Conservation (phyloP, 75 land plant species). For the Pseudotsuga menziesii region DNA sequence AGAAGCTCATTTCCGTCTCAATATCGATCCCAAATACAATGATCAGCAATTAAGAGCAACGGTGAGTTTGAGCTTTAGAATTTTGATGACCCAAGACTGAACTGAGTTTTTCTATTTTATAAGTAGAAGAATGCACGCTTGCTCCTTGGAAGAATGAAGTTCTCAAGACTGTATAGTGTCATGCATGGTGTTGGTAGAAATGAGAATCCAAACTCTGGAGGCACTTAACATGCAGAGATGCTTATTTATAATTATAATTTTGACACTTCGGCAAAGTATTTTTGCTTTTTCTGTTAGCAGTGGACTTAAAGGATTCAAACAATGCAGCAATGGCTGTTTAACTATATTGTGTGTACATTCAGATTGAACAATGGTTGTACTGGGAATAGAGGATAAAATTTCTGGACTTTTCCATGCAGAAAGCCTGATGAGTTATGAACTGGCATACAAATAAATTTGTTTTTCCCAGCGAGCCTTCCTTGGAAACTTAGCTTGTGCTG, state of each 20-base stretch:
- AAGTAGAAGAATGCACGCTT: neutral
- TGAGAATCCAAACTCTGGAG: neutral
- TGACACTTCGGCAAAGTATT: neutral
- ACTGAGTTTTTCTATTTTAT: conserved; percentile 2
- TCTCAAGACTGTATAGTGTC: neutral
- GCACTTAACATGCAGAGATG: neutral
- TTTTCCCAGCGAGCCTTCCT: neutral
- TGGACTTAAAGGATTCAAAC: neutral
- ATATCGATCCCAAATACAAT: conserved; percentile 94
- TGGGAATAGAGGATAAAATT: neutral
- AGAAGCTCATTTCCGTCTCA: conserved; percentile 94
- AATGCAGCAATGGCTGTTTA: neutral
- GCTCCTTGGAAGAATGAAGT: neutral
- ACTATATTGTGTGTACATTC: neutral
- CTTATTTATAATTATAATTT: neutral
- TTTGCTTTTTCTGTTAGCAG: neutral
- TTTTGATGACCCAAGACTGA: neutral
- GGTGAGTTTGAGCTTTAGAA: conserved; percentile 34
- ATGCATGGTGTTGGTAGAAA: neutral
- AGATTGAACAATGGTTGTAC: neutral
- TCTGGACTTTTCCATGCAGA: neutral
- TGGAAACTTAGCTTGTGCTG: neutral
- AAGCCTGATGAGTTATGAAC: conserved; percentile 1
- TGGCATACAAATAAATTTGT: neutral
- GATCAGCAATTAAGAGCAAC: conserved; percentile 98